Base-by-base conservation (phyloP, 1,284 basidiomycete genomes). In the Fistulina hepatica region DNA sequence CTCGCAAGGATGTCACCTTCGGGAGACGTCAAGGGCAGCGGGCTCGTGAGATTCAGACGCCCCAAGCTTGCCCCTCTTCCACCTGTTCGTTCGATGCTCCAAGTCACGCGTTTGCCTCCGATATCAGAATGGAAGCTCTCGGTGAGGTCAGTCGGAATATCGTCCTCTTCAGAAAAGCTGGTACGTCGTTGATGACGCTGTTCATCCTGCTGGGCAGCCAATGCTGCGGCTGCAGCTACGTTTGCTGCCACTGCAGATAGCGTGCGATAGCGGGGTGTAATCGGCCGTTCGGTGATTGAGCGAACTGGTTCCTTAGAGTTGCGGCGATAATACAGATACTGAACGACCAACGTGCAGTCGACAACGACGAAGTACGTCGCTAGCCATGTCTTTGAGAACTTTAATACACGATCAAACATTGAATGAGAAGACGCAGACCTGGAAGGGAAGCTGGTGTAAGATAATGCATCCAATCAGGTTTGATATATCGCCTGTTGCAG, bases 401-500 rank as follows among this genome's bases (percentile, higher is more conserved):
- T 37, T 37, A 30, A 44, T 37, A 35, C 37, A 37, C 41, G 34
- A 39, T 27, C 17, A 33, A 41, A 43, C 34, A 31, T 41, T 28
- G 33, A 9, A 47, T 13, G 21, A 21, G 39, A 23, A 10, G 23
- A 30, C 38, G 54, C 72, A 50, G 54, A 86, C 89, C 61, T 93
- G 91, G 59, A 97, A 95, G 10, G 89, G 89, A n/a, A 95, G 70
- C 53, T 95, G 92, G 50, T 82, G 71, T 1, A 92, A 95, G 37
- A 97, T 67, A 44, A 95, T 59, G 57, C 92, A 94, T 10, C 90
- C 88, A 48, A 94, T 60, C 25, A 95, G 68, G 57, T 95, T 95
- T 17, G 90, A 90, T 22, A 82, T 61, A 59, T 95, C 92, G 39
- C 92, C 89, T 91, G 44, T 13, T 32, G n/a, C 17, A 24, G 17